Evolutionary conservation across 441 rosid species (phyloP), one percentile per base, ranked within the genome.

Genomic region (Populus hybrid): DNA sequence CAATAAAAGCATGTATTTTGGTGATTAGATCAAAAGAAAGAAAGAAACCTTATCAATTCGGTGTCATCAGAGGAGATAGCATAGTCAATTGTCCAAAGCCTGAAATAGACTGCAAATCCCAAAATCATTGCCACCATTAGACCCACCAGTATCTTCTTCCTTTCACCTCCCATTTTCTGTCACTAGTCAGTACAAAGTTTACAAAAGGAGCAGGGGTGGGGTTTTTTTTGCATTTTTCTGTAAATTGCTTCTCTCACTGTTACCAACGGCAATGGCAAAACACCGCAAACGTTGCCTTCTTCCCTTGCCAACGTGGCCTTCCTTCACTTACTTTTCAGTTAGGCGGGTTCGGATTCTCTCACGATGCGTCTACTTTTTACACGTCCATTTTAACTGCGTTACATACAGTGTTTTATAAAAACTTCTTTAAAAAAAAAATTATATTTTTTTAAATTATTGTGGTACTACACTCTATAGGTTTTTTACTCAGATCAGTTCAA

Each of bases 21-120:
- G 36, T 42, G 36, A 67, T 42, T 50, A 14, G 61, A 24, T 46
- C 14, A 6, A 34, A 61, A 26, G 19, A 34, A 18, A 30, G 59
- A 46, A 73, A 59, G 10, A 24, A 59, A 95, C 99, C 99, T 92
- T 76, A 95, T 23, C 80, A 89, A 78, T 64, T 95, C 97, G 12
- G 97, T 64, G 59, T 95, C 98, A 40, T 76, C 88, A 23, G 94
- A 84, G 16, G 98, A 90, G 78, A 88, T 79, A 71, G 89, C 86
- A 81, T 93, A 91, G 79, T 95, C 98, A 75, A 91, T 89, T 1
- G 92, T 77, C 99, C 99, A 95, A 5, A 95, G 98, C 85, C 90
- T 88, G 24, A 94, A 82, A 80, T 94, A 95, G 73, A 95, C 88
- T 16, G 89, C 92, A 67, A 88, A 38, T 12, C 98, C 99, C 63